phyloP scores from a whole-genome alignment of 345 rosid species.

The Syzygium oleosum region DNA sequence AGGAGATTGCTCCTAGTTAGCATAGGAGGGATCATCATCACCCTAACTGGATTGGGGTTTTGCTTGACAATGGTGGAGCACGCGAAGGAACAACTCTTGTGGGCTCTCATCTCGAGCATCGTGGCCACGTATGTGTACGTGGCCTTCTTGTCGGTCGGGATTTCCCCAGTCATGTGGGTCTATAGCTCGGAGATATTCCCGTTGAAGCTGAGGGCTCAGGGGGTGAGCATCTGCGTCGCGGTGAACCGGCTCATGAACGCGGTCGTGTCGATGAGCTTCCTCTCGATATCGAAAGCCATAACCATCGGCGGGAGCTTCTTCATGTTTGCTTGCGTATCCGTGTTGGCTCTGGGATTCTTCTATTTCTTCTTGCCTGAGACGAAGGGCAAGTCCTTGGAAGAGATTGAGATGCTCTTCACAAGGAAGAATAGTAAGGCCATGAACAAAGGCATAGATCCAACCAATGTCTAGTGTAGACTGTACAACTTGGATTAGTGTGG shows the following conservation, averaged over 20 bases:
- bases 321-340: slow-evolving; percentile 54
- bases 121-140: slow-evolving; percentile 33
- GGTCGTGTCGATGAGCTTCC: slow-evolving; percentile 57
- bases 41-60: slow-evolving; percentile 37
- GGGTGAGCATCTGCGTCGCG: slow-evolving; percentile 61
- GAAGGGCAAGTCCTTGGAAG: slow-evolving; percentile 68
- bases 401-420: slow-evolving; percentile 66
- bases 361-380: slow-evolving; percentile 73
- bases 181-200: slow-evolving; percentile 83
- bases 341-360: slow-evolving; percentile 58
- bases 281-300: slow-evolving; percentile 52
- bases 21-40: slow-evolving; percentile 27
- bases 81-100: slow-evolving; percentile 12
- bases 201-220: slow-evolving; percentile 70
- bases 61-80: slow-evolving; percentile 43
- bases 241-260: slow-evolving; percentile 82
- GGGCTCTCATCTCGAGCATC: slow-evolving; percentile 55
- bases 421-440: neutral
- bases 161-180: slow-evolving; percentile 77
- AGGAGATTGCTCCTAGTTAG: slow-evolving; percentile 48
- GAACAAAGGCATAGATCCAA: neutral
- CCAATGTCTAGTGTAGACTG: neutral
- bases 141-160: slow-evolving; percentile 51
- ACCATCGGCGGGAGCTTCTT: slow-evolving; percentile 79
- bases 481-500: neutral